Base-by-base conservation (phyloP, 495 filamentous ascomycete genomes). In the Pyrenopolyporus hunteri region DNA sequence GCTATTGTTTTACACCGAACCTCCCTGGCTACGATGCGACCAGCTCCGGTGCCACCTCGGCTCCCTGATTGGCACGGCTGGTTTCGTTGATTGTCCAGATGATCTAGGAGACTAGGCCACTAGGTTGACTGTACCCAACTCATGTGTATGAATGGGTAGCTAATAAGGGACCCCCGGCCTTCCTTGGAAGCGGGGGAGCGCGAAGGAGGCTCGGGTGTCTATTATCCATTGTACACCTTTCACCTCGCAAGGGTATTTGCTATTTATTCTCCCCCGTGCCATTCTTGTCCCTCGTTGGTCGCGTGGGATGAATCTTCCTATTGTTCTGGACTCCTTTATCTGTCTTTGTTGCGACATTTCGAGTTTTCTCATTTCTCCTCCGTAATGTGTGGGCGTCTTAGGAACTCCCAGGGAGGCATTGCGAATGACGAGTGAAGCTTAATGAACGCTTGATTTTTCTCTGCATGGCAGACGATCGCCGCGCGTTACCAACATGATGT, bases 401-500 rank as follows among this genome's bases (percentile, higher is more conserved):
- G 25, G 45, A 32, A 31, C 19, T 25, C 45, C 37, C 8, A 51
- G 49, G 39, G 58, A 54, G 57, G 46, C 33, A 45, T 58, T 28
- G 36, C 47, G 47, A 36, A 67, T 58, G 63, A 59, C 53, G 32
- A 63, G 59, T 63, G 52, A 58, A 13, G 11, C 10, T 39, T n/a
- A n/a, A n/a, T n/a, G n/a, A n/a, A n/a, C n/a, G n/a, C n/a, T 40
- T 19, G 6, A 53, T 2, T 22, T 37, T 31, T 36, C 22, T 20
- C 52, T 50, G 23, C 52, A 56, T 66, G 54, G 55, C 67, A 57
- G 58, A 53, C 40, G 13, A 35, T 32, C 55, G 19, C 49, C 42
- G 60, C n/a, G 40, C 16, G n/a, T 42, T 50, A 52, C 55, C 51
- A 61, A 64, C 29, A 71, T 71, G 59, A 69, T 69, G 51, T 63